Base-by-base conservation (phyloP, 1,284 basidiomycete species). In the Fomitopsis pinicola region DNA sequence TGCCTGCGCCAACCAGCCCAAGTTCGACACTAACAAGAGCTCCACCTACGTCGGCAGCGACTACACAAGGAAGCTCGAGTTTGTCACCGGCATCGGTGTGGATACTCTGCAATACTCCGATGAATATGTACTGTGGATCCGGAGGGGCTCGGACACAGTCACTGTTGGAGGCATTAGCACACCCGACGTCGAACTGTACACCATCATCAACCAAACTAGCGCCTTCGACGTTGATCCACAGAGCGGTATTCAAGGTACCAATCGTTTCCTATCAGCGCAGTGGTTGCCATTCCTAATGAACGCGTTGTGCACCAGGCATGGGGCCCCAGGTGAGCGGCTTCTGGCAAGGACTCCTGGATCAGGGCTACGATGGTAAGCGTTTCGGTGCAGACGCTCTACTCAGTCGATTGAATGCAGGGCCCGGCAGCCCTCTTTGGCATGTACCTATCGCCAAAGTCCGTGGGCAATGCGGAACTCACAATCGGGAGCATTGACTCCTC, bases 31-130 rank as follows among this genome's bases (percentile, higher is more conserved):
- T 0, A 71, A 73, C 1, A 73, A 75, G 64, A 82, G 80, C 61
- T 78, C 78, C 9, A 82, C 81, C 1, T 84, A 81, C 62, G 72
- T 79, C 19, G 77, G 80, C 65, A 73, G 73, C 12, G 76, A 78
- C 42, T 68, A 69, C 15, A 76, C 73, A 2, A 72, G 62, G 45
- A 75, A 72, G 35, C 77, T 81, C 59, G 77, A 76, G 14, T 83
- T 84, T 65, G 72, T 72, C n/a, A 83, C 82, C 2, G 82, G 82
- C 33, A 80, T 81, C 40, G 80, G 81, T 33, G 81, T 83, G 5
- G 79, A 82, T 64, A 82, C 82, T 26, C 80, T 82, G 3, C 71
- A 81, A 17, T 50, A 22, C 12, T 76, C 76, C 19, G 75, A 67
- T 46, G 65, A 81, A 57, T 81, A 77, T 64, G 71, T 69, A 36